Conservation (phyloP, 805 yeast genomes). For the Saccharomycopsis fermentans region DNA sequence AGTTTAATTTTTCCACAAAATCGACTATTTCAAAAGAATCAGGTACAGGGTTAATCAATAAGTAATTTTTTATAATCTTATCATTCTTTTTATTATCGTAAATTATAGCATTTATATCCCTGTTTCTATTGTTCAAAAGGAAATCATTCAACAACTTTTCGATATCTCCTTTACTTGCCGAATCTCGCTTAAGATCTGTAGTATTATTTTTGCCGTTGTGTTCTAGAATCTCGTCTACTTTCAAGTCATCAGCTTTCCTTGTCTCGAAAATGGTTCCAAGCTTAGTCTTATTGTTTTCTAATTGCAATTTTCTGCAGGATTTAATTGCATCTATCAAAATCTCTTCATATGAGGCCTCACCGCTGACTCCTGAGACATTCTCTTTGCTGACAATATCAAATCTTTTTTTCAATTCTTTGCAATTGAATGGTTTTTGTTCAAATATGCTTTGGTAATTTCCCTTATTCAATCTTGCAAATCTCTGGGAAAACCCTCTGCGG, state of each 20-base stretch:
- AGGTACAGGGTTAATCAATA: conserved; percentile 13
- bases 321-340: conserved; percentile 7
- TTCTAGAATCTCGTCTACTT: background rate
- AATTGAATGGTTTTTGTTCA: conserved; percentile 10
- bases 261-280: background rate
- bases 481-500: background rate
- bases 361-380: background rate
- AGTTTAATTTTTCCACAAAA: conserved; percentile 2
- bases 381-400: conserved; percentile 1
- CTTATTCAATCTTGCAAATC: background rate
- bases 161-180: background rate
- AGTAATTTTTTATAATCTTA: conserved; percentile 7
- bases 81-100: background rate
- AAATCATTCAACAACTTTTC: conserved; percentile 7
- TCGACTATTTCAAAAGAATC: conserved; percentile 9
- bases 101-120: background rate
- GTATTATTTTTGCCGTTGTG: background rate
- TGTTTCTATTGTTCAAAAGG: conserved; percentile 4
- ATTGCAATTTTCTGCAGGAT: conserved; percentile 9
- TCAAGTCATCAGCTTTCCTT: background rate
- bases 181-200: background rate
- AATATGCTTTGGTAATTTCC: conserved; percentile 2
- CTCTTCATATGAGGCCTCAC: conserved; percentile 2
- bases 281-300: background rate
- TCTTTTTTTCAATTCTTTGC: conserved; percentile 4